A percentile compares a stretch with the other conserved stretches of the same genome.
These are phyloP conservation scores for Aegilops longissima DNA, from an alignment of 176 grass and related monocot genomes.

Conservation along the genomic window DNA sequence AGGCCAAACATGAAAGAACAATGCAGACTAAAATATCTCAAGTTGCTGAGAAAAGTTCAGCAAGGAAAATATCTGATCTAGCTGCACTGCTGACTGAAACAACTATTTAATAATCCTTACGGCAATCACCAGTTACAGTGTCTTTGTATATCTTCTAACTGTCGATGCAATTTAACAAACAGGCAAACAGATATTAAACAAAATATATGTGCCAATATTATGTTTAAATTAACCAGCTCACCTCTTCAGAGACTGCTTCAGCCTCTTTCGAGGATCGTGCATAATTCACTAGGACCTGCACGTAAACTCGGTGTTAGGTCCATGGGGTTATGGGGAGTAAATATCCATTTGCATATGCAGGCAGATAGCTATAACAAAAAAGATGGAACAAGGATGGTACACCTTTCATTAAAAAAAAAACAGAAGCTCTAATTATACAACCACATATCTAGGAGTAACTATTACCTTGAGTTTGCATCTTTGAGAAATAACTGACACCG, in stretches of 20 bases:
- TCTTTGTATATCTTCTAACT: background rate
- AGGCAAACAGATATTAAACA: background rate
- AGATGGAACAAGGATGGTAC: too few relatives aligned
- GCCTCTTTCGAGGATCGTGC: slow-evolving; percentile 94
- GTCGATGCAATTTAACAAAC: background rate
- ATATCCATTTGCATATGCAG: background rate
- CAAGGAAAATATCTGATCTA: slow-evolving; percentile 11
- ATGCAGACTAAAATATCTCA: background rate
- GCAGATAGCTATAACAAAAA: background rate
- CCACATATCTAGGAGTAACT: background rate
- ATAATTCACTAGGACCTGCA: slow-evolving; percentile 95
- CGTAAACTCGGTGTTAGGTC: slow-evolving; percentile 12
- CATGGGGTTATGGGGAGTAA: background rate
- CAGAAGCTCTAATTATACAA: background rate
- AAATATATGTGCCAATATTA: background rate
- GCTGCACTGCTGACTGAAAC: background rate
- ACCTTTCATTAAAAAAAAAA: too few relatives aligned
- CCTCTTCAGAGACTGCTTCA: slow-evolving; percentile 92
- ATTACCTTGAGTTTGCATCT: background rate
- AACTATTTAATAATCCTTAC: background rate
- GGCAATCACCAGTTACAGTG: background rate
- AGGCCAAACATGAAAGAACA: background rate
- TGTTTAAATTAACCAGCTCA: slow-evolving; percentile 9
- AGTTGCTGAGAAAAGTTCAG: background rate
- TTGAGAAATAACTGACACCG: background rate